A percentile compares a stretch with the other conserved stretches of the same genome.
These are phyloP conservation scores for Lyophyllum shimeji DNA, from an alignment of 768 basidiomycete genomes.

Conservation along the genomic window DNA sequence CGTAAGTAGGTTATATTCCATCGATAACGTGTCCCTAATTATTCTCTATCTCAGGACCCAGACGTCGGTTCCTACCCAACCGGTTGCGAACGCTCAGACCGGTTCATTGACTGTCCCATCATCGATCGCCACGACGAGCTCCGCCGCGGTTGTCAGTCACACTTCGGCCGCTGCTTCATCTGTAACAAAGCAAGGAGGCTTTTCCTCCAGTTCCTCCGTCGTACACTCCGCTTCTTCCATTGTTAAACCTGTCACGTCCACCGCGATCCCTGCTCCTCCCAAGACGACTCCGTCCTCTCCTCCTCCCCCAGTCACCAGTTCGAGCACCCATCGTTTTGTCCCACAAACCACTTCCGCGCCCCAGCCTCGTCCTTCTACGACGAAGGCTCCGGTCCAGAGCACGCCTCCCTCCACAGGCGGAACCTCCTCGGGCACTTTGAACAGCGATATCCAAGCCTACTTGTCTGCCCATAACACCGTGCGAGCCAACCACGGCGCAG, in stretches of 20 bases:
- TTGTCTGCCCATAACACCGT: conserved; percentile 62
- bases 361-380: conserved; percentile 15
- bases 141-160: background rate
- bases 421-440: conserved; percentile 25
- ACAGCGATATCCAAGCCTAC: conserved; percentile 51
- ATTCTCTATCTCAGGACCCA: conserved; percentile 8
- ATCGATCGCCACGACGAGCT: background rate
- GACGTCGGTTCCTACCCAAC: conserved; percentile 16
- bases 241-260: conserved; percentile 10
- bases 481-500: conserved; percentile 64
- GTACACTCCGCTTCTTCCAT: conserved; percentile 9
- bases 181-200: background rate
- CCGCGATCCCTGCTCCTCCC: conserved; percentile 8
- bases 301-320: conserved; percentile 15
- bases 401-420: conserved; percentile 11
- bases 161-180: background rate
- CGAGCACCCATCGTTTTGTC: conserved; percentile 14
- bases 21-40: background rate
- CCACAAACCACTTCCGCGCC: conserved; percentile 15
- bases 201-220: conserved; percentile 9
- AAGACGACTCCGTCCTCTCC: conserved; percentile 12
- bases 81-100: conserved; percentile 13
- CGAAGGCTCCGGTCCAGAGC: conserved; percentile 14
- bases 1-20: background rate
- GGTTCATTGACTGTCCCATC: conserved; percentile 8